Base-by-base conservation (phyloP, 164 flowering plant genomes). In the Nymphaea colorata region DNA sequence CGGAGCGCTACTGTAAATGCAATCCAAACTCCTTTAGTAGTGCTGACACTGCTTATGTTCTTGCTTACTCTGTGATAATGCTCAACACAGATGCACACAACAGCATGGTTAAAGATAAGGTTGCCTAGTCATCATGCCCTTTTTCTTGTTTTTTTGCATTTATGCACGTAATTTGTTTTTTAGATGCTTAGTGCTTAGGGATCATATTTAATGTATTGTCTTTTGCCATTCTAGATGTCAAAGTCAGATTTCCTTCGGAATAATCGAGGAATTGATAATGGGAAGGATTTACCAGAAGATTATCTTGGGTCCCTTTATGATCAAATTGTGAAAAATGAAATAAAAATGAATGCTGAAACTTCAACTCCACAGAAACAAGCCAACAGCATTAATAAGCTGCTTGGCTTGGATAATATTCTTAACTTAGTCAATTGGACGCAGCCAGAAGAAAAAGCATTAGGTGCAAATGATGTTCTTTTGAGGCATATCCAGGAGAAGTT, bases 31-130 rank as follows among this genome's bases (percentile, higher is more conserved):
- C 93, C 65, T 95, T 95, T 75, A 82, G 83, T 45, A 92, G 94
- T 68, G 99, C 99, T 45, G 99, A 92, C 71, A 92, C 99, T 65
- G 99, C 98, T 67, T 95, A 95, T 77, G 98, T 95, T 80, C 99
- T 95, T 72, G 99, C 99, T 36, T 95, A 95, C 79, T 95, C 99
- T 71, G 99, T 92, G 69, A 95, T 95, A 77, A 62, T 95, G 99
- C 97, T 95, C 68, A 95, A 95, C 74, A 95, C 99, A 5, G 99
- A 95, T 80, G 99, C 99, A 57, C 99, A 95, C 73, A 95, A 92
- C 76, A 83, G 45, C 78, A 95, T 85, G 98, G 98, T 95, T 18
- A 95, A 92, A 79, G 96, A 90, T 68, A 95, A 95, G 99, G 99
- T 92, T 71, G 69, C 87, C 73, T 66, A 72, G 57, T 62, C 60